phyloP scores from a whole-genome alignment of 345 rosid genomes.

The Raphanus raphanistrum region DNA sequence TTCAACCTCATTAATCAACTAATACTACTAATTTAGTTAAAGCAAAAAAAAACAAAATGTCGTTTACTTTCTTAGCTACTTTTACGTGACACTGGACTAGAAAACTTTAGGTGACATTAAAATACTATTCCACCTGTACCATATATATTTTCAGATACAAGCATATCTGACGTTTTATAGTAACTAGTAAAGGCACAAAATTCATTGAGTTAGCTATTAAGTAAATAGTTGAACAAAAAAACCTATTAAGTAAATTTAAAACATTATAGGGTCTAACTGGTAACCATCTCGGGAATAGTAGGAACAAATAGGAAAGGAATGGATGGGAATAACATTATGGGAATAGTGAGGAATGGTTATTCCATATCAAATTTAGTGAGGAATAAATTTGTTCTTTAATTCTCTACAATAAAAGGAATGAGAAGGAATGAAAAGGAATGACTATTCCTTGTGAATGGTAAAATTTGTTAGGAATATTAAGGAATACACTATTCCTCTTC shows the following conservation, averaged over 20 bases:
- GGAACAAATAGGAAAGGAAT: too few species aligned
- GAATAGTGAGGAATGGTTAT: too few species aligned
- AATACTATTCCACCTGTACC: conserved; percentile 14
- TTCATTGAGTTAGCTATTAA: not conserved
- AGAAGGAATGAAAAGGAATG: too few species aligned
- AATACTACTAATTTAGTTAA: conserved; percentile 11
- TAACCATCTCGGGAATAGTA: too few species aligned
- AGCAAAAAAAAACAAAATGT: not conserved
- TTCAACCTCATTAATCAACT: not conserved
- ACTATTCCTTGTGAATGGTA: too few species aligned
- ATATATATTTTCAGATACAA: not conserved
- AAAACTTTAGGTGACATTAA: conserved; percentile 19
- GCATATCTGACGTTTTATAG: not conserved
- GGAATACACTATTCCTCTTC: too few species aligned
- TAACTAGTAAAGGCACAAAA: not conserved
- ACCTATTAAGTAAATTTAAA: not conserved
- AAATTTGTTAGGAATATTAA: too few species aligned
- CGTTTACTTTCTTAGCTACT: not conserved
- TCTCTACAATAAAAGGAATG: too few species aligned
- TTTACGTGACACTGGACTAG: conserved; percentile 26
- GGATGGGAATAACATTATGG: too few species aligned
- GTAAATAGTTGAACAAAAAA: not conserved
- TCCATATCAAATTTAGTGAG: too few species aligned
- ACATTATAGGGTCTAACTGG: too few species aligned
- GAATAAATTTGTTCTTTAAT: too few species aligned